A percentile compares a stretch with the other conserved stretches of the same genome.
Evolutionary conservation across 805 yeast genomes (phyloP).

Genomic region (Martiniozyma abietophila): DNA sequence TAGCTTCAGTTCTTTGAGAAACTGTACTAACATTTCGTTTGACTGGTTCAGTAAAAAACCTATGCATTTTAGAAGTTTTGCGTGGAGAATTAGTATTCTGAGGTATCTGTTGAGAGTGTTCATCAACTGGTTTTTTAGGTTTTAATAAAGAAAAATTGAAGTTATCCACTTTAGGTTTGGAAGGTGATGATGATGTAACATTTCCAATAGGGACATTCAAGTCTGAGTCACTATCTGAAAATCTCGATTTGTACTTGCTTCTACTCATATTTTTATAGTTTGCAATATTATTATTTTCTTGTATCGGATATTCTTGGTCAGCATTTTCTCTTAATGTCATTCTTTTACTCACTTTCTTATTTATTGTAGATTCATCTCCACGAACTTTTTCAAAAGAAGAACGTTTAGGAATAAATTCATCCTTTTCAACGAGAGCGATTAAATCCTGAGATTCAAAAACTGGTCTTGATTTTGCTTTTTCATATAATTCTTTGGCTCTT

Average conservation of each 20-base stretch:
- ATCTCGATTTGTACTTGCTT: slow-evolving; percentile 42
- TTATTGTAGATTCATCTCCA: background rate
- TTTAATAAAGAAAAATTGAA: too few relatives aligned
- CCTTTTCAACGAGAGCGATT: slow-evolving; percentile 6
- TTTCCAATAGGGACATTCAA: slow-evolving; percentile 26
- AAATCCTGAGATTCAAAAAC: slow-evolving; percentile 9
- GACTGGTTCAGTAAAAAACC: slow-evolving; percentile 13
- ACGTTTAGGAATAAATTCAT: slow-evolving; percentile 19
- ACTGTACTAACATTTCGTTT: slow-evolving; percentile 9
- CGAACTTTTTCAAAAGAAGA: slow-evolving; percentile 50
- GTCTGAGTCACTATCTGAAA: slow-evolving; percentile 59
- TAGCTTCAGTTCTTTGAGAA: slow-evolving; percentile 7
- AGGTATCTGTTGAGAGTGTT: slow-evolving; percentile 1
- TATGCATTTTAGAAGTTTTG: slow-evolving; percentile 11
- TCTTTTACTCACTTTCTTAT: slow-evolving; percentile 25
- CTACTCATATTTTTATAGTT: slow-evolving; percentile 14
- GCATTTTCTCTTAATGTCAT: slow-evolving; percentile 19
- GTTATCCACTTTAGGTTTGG: too few relatives aligned
- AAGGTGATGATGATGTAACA: background rate
- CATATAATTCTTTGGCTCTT: slow-evolving; percentile 46
- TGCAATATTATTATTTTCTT: slow-evolving; percentile 30
- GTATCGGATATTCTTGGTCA: slow-evolving; percentile 2
- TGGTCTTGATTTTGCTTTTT: slow-evolving; percentile 32
- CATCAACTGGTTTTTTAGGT: background rate
- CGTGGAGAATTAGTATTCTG: background rate